Base-by-base conservation (phyloP, 805 yeast species). In the Wickerhamiella azymoides region DNA sequence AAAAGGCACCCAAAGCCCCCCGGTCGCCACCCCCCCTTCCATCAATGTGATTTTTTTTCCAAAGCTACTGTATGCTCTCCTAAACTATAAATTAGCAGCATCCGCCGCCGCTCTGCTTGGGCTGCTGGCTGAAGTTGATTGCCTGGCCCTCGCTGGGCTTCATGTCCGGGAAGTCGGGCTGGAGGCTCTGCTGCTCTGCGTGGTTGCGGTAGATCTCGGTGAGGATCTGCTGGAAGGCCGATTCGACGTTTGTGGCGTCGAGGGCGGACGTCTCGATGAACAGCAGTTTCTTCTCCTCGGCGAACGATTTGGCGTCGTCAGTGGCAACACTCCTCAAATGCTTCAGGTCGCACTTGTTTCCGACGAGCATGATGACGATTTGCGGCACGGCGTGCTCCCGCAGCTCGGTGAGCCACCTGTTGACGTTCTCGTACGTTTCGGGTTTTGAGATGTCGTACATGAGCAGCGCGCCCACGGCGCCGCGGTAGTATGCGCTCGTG, bases 221-320 rank as follows among this genome's bases (percentile, higher is more conserved):
- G 58, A 92, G 76, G 54, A 92, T 75, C 63, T 88, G 94, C 62
- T 86, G 84, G 74, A 92, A 92, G 8, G 96, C 88, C 54, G 78
- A 72, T 62, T 92, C 97, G 48, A 92, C 98, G 63, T 92, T 92
- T 59, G 89, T 93, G 39, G 94, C 80, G 55, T 84, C 84, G 51
- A 92, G 73, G 24, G 97, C 98, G 50, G 93, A 80, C 13, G 97
- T 93, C 70, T 92, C 98, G 39, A 96, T 89, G 62, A 92, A 92
- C 57, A 92, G 70, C 57, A 92, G 72, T 62, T 77, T 84, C 68
- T 92, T 88, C 65, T 92, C 96, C 49, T 83, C 62, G 48, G 57
- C 57, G 67, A 88, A 88, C 59, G 80, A 83, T 65, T 80, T 82
- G 49, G 97, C 98, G 66, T 92, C 98, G 49, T 92, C 97, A 27